Evolutionary conservation across 208 protist species (phyloP), one percentile per base, ranked within the genome.

Genomic region (Polymyxa betae): DNA sequence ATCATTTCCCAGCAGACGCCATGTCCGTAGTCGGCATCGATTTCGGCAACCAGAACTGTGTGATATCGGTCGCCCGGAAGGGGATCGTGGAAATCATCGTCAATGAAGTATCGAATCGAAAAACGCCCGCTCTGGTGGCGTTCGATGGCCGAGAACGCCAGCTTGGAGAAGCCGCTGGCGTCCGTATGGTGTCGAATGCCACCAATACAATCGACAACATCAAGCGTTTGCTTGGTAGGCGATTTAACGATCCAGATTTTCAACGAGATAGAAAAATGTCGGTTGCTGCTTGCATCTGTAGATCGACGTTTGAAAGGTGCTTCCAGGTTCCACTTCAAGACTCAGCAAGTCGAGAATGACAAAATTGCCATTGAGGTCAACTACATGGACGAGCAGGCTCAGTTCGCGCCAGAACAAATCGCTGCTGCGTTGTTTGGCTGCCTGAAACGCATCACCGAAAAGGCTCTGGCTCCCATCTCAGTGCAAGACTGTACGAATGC

Each of bases 1-100:
- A n/a, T n/a, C n/a, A n/a, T n/a, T 60, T 60, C 12, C 38, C 77
- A 24, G 12, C 49, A 60, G n/a, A 5, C 1, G 52, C 82, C 44
- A 92, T 91, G 91, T 89, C 91, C 0, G 91, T 60, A 12, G 77
- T 92, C 29, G 91, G 82, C 5, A 89, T 92, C 0, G 91, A 92
- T 60, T 89, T 92, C 46, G 91, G 91, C 0, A 91, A 92, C 64
- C 40, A 91, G 49, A 91, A 91, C 52, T 92, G 90, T 43, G 35
- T 91, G n/a, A 92, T 92, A 40, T n/a, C 64, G 38, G 20, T 92
- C 32, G 89, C 91, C 29, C 35, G 49, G 0, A 88, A 68, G 0
- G 89, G 89, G n/a, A 72, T 87, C 41, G 88, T 92, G n/a, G 91
- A 91, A 77, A 64, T 92, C 52, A 43, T 92, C 24, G 77, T 38